Evolutionary conservation across 352 stramenopile species (phyloP), one percentile per base, ranked within the genome.

Genomic region (Thraustochytrium sp.): DNA sequence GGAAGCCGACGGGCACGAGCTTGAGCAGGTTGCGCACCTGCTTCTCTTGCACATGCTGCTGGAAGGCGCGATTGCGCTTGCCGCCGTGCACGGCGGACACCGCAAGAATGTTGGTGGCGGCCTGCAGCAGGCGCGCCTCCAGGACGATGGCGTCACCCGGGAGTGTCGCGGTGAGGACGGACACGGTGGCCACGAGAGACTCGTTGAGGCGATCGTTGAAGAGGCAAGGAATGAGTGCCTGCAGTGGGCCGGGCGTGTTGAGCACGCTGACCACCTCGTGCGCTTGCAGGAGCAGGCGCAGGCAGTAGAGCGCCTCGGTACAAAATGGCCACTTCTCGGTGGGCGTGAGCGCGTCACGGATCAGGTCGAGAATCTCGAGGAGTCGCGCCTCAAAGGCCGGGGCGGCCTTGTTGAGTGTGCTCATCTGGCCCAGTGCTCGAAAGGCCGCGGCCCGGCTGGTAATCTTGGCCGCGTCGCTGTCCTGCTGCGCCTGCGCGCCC

Each of bases 41-140:
- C 51, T 64, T 80, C 34, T 80, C 68, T 26, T 80, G 68, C 21
- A 55, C 68, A 31, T 46, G 48, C 31, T 65, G 68, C 29, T 80
- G 68, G 31, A 80, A 80, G 38, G 48, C 68, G 46, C 68, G 68
- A 26, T 80, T 80, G 11, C 76, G 76, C 42, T 80, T 80, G 29
- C 68, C 68, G 0, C 68, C 68, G 18, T 44, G 48, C 18, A 80
- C 68, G 18, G 68, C 68, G 23, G 68, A 80, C 3, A 80, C 34
- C 11, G 68, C 76, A 42, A 80, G 38, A 26, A 80, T 80, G 51
- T 63, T 8, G n/a, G 53, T 64, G 5, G 63, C 34, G 18, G 76
- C 68, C 26, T 80, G 68, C 18, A 80, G 26, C 63, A 80, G 68
- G 2, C 68, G 34, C 4, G 31, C 46, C 53, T 80, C 44, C 23